Conservation (phyloP, 768 basidiomycete genomes). For the Collybiopsis confluens region DNA sequence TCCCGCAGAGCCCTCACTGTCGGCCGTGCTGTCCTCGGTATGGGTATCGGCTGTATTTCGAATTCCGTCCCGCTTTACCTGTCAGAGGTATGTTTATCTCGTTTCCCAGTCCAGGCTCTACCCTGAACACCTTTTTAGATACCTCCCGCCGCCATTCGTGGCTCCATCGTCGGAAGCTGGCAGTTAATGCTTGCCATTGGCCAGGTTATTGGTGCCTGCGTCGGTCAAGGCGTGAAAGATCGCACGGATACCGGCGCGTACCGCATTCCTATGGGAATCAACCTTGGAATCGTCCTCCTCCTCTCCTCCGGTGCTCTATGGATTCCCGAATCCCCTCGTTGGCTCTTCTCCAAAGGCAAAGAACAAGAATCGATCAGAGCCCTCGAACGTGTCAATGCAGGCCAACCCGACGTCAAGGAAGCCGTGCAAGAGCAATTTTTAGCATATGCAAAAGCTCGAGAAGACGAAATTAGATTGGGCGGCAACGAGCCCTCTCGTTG, state of each 20-base stretch:
- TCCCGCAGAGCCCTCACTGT: background rate
- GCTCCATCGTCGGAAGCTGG: conserved; percentile 6
- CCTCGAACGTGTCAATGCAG: conserved; percentile 34
- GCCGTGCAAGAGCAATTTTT: background rate
- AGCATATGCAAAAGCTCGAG: background rate
- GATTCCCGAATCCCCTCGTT: conserved; percentile 36
- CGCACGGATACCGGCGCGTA: conserved; percentile 1
- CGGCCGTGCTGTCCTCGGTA: conserved; percentile 6
- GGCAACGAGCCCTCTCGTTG: background rate
- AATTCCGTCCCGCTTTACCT: conserved; percentile 4
- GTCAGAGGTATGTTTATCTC: background rate
- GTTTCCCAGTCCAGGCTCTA: background rate
- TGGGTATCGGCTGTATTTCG: conserved; percentile 7
- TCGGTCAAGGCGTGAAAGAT: conserved; percentile 7
- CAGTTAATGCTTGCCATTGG: conserved; percentile 9
- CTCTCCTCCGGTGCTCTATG: background rate
- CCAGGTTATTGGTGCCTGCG: conserved; percentile 9
- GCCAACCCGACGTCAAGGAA: conserved; percentile 24
- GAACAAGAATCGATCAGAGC: conserved; percentile 20
- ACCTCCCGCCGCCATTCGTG: conserved; percentile 7
- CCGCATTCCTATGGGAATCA: conserved; percentile 9
- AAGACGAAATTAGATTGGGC: background rate
- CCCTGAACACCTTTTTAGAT: background rate
- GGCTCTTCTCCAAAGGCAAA: conserved; percentile 35
- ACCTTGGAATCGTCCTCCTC: conserved; percentile 5